Base-by-base conservation (phyloP, 768 basidiomycete genomes). In the Dentipellis sp. region DNA sequence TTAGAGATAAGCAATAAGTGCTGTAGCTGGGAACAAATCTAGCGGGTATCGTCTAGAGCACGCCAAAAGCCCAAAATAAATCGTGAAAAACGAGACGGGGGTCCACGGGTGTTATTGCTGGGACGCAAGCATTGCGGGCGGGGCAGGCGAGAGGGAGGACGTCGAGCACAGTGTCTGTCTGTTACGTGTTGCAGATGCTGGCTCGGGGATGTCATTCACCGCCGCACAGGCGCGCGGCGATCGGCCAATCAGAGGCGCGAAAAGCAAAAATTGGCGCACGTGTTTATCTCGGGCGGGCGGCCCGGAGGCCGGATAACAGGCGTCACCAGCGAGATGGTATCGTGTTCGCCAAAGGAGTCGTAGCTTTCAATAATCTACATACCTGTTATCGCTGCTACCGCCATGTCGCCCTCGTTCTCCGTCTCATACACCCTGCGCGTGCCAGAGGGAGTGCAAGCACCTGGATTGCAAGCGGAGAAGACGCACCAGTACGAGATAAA, bases 401-500 rank as follows among this genome's bases (percentile, higher is more conserved):
- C 52, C 21, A 67, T 67, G 62, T 65, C 66, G 23, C 50, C 65
- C 49, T 58, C 65, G 45, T 65, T 80, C 58, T 69, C 68, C 16
- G 69, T 78, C 62, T 67, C 68, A 53, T 80, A 81, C 60, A 64
- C 73, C 21, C 68, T 80, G 57, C 67, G 71, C 52, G 72, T 75
- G 23, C 79, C 78, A 14, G 52, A 66, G 4, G 69, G 67, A 16
- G 58, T 56, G 17, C 54, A 38, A 17, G 61, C 53, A 6, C 52
- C 62, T 2, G 62, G 63, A 19, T 64, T 72, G n/a, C 45, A 62
- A 9, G 37, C 58, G 14, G 65, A 58, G 2, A 61, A 60, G 23
- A 58, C 61, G 0, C 71, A 69, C 39, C 47, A 63, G 3, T 69
- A 74, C 51, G 36, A 59, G 4, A 56, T 59, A 17, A 36, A 68